Evolutionary conservation across 2,329 filamentous ascomycete genomes (phyloP).

Genomic region (Phyllosticta paracitricarpa): DNA sequence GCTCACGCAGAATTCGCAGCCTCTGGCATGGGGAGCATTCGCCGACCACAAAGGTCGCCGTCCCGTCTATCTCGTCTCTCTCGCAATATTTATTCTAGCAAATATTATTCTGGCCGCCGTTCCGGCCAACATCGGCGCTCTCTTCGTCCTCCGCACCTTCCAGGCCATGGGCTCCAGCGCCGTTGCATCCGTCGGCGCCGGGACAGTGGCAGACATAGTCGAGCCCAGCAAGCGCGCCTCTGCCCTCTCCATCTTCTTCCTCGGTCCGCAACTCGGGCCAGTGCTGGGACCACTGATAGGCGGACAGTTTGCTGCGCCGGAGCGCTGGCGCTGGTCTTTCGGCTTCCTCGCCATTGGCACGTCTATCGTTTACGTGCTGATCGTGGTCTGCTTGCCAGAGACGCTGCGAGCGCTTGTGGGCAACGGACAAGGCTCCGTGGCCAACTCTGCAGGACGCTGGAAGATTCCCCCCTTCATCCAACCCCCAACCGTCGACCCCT

Average conservation of each 20-base stretch:
- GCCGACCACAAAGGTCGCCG: constrained; percentile 33
- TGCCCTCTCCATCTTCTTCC: constrained; percentile 33
- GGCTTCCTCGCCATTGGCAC: constrained; percentile 25
- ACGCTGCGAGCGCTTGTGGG: constrained; percentile 37
- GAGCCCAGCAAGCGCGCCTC: constrained; percentile 31
- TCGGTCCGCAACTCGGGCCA: constrained; percentile 37
- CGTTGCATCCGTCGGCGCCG: constrained; percentile 34
- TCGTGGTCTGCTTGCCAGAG: constrained; percentile 35
- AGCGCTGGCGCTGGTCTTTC: constrained; percentile 37
- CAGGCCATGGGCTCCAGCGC: constrained; percentile 36
- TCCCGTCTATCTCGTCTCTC: constrained; percentile 32
- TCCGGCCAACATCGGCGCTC: constrained; percentile 28
- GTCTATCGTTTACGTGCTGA: constrained; percentile 19
- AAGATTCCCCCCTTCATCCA: constrained; percentile 2
- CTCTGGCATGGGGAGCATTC: constrained; percentile 33
- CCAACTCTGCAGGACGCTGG: not conserved
- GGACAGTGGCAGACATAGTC: constrained; percentile 34
- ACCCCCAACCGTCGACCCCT: not conserved
- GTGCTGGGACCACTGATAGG: constrained; percentile 36
- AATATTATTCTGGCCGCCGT: constrained; percentile 31
- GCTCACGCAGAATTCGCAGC: constrained; percentile 15
- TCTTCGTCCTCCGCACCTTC: constrained; percentile 33
- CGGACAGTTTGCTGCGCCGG: constrained; percentile 26
- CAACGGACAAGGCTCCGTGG: constrained; percentile 23
- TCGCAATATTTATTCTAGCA: constrained; percentile 30